Conservation (phyloP, 768 basidiomycete species). For the Gymnopilus dilepis region DNA sequence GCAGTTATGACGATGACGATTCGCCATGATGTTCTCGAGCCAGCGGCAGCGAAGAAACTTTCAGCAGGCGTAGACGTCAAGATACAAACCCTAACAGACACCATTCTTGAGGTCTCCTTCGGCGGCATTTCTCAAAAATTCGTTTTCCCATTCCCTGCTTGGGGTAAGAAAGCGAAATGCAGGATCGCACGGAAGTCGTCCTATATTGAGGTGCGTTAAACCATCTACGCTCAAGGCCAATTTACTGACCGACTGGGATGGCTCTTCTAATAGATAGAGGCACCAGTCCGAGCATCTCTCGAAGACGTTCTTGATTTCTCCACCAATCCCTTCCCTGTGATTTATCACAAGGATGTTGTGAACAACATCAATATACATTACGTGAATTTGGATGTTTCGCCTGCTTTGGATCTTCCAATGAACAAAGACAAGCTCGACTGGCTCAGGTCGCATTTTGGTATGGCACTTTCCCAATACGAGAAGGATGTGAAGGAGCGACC, state of each 20-base stretch:
- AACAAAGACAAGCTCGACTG: constrained; percentile 23
- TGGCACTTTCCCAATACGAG: constrained; percentile 28
- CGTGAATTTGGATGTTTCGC: constrained; percentile 23
- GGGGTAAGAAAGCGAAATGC: constrained; percentile 39
- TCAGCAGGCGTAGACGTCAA: constrained; percentile 27
- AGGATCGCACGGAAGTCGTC: constrained; percentile 60
- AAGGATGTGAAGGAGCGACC: constrained; percentile 7
- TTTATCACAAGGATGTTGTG: constrained; percentile 6
- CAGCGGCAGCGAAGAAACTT: constrained; percentile 24
- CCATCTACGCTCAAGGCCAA: too few relatives aligned
- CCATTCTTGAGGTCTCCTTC: constrained; percentile 36
- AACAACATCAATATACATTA: constrained; percentile 39
- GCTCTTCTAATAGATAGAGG: too few relatives aligned
- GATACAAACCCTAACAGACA: constrained; percentile 36
- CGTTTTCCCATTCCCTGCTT: constrained; percentile 50
- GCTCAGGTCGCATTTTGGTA: constrained; percentile 28
- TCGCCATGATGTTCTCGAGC: constrained; percentile 27
- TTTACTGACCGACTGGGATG: too few relatives aligned
- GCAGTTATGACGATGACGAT: constrained; percentile 24
- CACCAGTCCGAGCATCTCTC: constrained; percentile 27
- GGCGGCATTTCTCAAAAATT: constrained; percentile 32
- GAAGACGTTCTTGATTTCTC: constrained; percentile 20
- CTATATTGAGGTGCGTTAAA: constrained; percentile 45
- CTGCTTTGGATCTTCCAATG: constrained; percentile 16
- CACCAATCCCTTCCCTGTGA: constrained; percentile 36